Evolutionary conservation across 73 alveolate species (phyloP).

Genomic region (Paramecium caudatum): DNA sequence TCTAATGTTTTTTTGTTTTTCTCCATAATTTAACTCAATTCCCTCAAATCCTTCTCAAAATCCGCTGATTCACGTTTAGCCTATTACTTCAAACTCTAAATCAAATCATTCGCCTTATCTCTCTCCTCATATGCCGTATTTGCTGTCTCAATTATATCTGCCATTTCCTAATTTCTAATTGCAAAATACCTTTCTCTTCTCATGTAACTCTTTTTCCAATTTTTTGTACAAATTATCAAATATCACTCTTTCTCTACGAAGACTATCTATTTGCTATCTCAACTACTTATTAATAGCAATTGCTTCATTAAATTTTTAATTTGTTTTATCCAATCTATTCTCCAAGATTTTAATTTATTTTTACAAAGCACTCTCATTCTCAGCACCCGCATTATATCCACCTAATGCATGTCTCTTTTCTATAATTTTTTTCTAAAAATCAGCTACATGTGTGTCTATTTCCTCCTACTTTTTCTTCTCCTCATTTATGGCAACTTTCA

Average conservation of each 20-base stretch:
- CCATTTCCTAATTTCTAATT: conserved; percentile 81
- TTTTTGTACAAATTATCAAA: conserved; percentile 95
- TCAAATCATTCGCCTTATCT: conserved; percentile 94
- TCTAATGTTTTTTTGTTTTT: conserved; percentile 69
- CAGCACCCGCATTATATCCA: conserved; percentile 96
- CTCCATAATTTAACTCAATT: conserved; percentile 62
- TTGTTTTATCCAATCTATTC: conserved; percentile 95
- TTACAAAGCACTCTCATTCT: conserved; percentile 84
- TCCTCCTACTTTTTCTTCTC: conserved; percentile 82
- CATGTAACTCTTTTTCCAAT: conserved; percentile 95
- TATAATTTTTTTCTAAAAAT: conserved; percentile 84
- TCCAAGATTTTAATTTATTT: conserved; percentile 89
- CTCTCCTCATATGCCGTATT: conserved; percentile 94
- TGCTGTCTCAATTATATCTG: conserved; percentile 89
- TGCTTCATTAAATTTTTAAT: conserved; percentile 97
- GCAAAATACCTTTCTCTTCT: conserved; percentile 78
- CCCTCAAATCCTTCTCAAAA: conserved; percentile 84
- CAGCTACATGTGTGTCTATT: conserved; percentile 85
- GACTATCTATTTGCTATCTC: conserved; percentile 94
- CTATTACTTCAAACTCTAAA: conserved; percentile 91
- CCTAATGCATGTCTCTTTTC: conserved; percentile 86
- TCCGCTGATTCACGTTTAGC: conserved; percentile 97
- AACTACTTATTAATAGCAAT: conserved; percentile 94
- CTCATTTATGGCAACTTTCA: conserved; percentile 81
- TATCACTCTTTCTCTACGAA: conserved; percentile 96